Conservation (phyloP, 148 eudicot genomes). For the Rhododendron ferrugineum region DNA sequence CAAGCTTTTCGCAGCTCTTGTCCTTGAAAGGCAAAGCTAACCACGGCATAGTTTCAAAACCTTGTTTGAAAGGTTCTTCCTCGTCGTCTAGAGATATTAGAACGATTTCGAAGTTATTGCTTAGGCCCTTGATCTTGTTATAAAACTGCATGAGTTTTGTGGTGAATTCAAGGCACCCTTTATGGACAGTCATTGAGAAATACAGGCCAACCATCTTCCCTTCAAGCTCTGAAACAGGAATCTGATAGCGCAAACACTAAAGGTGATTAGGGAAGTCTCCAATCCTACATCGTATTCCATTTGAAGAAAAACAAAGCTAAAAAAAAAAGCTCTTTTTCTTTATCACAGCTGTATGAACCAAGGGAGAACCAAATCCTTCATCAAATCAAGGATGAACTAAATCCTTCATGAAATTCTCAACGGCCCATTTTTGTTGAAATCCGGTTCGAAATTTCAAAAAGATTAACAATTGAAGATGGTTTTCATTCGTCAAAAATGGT, state of each 20-base stretch:
- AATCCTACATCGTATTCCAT: background rate
- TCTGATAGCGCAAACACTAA: slow-evolving; percentile 24
- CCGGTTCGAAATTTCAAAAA: background rate
- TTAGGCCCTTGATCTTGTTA: slow-evolving; percentile 41
- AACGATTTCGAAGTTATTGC: slow-evolving; percentile 63
- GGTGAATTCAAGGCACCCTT: slow-evolving; percentile 39
- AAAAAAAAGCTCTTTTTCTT: too few species aligned
- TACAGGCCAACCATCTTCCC: slow-evolving; percentile 70
- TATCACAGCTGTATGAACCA: background rate
- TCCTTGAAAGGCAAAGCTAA: slow-evolving; percentile 66
- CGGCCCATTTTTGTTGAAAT: background rate
- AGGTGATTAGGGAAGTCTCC: background rate
- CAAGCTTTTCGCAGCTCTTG: slow-evolving; percentile 46
- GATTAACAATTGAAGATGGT: background rate
- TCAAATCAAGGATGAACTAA: background rate
- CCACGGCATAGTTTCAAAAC: slow-evolving; percentile 47
- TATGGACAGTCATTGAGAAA: slow-evolving; percentile 39
- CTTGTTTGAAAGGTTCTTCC: slow-evolving; percentile 45
- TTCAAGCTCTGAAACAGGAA: slow-evolving; percentile 63
- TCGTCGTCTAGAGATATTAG: slow-evolving; percentile 60
- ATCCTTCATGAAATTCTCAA: background rate
- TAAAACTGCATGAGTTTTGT: slow-evolving; percentile 42
- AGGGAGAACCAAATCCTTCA: background rate
- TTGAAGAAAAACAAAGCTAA: background rate
- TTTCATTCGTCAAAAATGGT: background rate